Percentiles rank a stretch among this genome's conserved stretches.
phyloP scores from a whole-genome alignment of 2,329 filamentous ascomycete genomes.

The Cladosporium halotolerans region DNA sequence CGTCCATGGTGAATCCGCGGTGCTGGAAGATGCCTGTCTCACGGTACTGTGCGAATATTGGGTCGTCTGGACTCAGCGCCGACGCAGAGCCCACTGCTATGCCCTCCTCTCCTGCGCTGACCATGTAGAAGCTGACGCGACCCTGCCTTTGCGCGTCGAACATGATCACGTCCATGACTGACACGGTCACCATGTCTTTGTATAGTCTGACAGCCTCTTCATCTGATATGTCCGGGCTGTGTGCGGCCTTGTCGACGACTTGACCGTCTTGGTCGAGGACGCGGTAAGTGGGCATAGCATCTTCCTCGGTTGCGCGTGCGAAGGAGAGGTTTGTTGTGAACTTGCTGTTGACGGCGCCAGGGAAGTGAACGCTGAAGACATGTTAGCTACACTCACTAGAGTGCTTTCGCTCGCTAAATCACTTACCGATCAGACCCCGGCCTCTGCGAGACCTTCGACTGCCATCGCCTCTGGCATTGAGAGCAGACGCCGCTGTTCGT shows the following conservation, averaged over 20 bases:
- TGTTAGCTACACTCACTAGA: slow-evolving; percentile 1
- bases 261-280: slow-evolving; percentile 83
- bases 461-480: slow-evolving; percentile 39
- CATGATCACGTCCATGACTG: slow-evolving; percentile 96
- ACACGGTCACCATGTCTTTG: slow-evolving; percentile 60
- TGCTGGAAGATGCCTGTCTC: slow-evolving; percentile 89
- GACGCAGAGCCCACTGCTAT: slow-evolving; percentile 85
- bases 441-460: slow-evolving; percentile 49
- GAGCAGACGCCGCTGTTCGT: slow-evolving; percentile 1
- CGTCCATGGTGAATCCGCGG: slow-evolving; percentile 74
- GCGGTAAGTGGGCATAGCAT: slow-evolving; percentile 83
- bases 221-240: slow-evolving; percentile 58
- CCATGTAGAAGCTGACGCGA: slow-evolving; percentile 96
- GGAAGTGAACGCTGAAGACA: slow-evolving; percentile 58
- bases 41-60: slow-evolving; percentile 90
- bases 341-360: slow-evolving; percentile 89
- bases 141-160: slow-evolving; percentile 95
- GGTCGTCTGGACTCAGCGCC: slow-evolving; percentile 74
- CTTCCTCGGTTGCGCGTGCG: slow-evolving; percentile 62
- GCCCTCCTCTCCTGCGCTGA: slow-evolving; percentile 86
- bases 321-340: slow-evolving; percentile 80
- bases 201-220: slow-evolving; percentile 57
- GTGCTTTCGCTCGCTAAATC: background rate
- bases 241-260: slow-evolving; percentile 67
- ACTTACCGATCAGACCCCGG: slow-evolving; percentile 56